Conservation (phyloP, 2,329 filamentous ascomycete species). For the Cercospora brassicicola region DNA sequence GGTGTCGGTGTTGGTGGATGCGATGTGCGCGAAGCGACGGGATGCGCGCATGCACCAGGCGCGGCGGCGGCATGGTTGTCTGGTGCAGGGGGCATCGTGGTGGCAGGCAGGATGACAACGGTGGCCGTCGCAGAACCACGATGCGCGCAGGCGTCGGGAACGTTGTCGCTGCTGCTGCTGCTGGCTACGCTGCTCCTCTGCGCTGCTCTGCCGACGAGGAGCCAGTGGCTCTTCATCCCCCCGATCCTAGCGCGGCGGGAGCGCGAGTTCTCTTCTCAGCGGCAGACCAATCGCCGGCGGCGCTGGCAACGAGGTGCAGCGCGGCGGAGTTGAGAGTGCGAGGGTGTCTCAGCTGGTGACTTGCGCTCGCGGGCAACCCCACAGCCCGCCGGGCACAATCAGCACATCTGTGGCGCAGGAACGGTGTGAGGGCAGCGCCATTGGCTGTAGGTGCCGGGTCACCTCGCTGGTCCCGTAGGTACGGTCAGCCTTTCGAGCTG, state of each 20-base stretch:
- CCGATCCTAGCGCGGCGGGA: constrained; percentile 9
- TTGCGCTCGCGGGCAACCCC: neutral
- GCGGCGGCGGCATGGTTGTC: neutral
- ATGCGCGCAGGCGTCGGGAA: neutral
- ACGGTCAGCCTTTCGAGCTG: neutral
- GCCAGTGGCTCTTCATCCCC: constrained; percentile 10
- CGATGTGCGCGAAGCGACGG: neutral
- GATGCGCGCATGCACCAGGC: neutral
- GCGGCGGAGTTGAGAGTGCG: neutral
- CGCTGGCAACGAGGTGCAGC: neutral
- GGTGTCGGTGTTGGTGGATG: neutral
- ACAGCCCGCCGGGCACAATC: neutral
- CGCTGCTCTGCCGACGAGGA: constrained; percentile 14
- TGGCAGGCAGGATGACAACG: neutral
- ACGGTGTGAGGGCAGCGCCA: neutral
- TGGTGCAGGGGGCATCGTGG: neutral
- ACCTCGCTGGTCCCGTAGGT: neutral
- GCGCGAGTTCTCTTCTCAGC: too few species aligned
- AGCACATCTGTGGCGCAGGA: neutral
- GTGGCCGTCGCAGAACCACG: too few species aligned
- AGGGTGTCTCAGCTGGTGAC: neutral
- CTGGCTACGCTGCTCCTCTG: neutral
- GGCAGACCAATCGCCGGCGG: neutral
- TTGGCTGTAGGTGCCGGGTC: neutral
- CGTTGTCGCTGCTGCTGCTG: neutral